Evolutionary conservation across 1,284 basidiomycete species (phyloP).

Genomic region (Fomitopsis pinicola): DNA sequence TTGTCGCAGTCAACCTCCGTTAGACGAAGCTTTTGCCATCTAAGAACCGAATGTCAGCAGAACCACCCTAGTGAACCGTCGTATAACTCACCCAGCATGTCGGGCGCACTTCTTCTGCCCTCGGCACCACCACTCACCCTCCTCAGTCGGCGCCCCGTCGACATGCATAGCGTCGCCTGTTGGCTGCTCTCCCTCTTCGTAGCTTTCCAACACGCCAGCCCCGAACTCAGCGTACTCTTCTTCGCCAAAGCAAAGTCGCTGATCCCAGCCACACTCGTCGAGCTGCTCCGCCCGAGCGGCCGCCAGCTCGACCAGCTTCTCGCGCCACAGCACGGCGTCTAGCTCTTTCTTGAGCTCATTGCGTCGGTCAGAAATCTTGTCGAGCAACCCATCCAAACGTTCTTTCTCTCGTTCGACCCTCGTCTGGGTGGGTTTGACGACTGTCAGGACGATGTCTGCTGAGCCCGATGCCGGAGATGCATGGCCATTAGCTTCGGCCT

Average conservation of each 20-base stretch:
- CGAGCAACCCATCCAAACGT: constrained; percentile 47
- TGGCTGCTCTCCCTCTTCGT: constrained; percentile 42
- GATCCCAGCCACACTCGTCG: constrained; percentile 80
- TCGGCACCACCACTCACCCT: constrained; percentile 70
- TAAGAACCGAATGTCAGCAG: constrained; percentile 20
- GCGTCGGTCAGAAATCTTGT: constrained; percentile 49
- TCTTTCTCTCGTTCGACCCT: constrained; percentile 51
- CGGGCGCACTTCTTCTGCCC: constrained; percentile 73
- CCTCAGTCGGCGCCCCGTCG: constrained; percentile 33
- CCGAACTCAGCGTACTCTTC: constrained; percentile 70
- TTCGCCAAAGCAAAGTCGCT: constrained; percentile 74
- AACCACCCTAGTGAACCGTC: constrained; percentile 6
- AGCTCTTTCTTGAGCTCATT: constrained; percentile 62
- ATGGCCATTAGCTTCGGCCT: background rate
- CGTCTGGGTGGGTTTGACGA: constrained; percentile 23
- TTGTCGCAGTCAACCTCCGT: constrained; percentile 71
- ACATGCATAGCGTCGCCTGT: constrained; percentile 36
- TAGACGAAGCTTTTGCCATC: constrained; percentile 75
- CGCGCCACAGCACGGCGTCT: constrained; percentile 64
- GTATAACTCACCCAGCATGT: constrained; percentile 56
- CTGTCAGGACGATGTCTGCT: constrained; percentile 8
- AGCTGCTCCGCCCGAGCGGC: constrained; percentile 52
- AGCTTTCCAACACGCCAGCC: constrained; percentile 59
- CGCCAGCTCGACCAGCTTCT: constrained; percentile 61
- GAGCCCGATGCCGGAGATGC: background rate